phyloP scores from a whole-genome alignment of 2,329 filamentous ascomycete species.

The Fusarium devonianum region DNA sequence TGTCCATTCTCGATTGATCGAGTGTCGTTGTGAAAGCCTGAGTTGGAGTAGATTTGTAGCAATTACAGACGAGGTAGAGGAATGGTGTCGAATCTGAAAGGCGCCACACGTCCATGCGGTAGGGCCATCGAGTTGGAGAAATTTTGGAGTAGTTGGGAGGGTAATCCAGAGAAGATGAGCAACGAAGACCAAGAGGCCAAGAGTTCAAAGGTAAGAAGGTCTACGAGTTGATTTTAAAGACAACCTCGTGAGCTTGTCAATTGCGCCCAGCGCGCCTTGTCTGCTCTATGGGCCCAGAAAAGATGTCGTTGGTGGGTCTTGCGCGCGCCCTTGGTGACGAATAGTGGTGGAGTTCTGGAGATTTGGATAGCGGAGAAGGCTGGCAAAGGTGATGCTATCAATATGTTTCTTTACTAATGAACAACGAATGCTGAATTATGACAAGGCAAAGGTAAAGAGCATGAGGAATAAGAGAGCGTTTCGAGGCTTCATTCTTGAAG shows the following conservation, averaged over 20 bases:
- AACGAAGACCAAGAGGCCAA: not conserved
- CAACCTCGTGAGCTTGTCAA: constrained; percentile 5
- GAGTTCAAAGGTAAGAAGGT: not conserved
- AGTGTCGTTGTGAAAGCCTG: not conserved
- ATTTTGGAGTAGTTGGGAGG: constrained; percentile 7
- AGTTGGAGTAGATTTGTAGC: constrained; percentile 1
- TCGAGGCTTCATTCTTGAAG: too few species aligned
- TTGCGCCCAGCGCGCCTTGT: constrained; percentile 17
- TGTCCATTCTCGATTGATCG: too few species aligned
- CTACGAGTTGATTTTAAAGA: constrained; percentile 4
- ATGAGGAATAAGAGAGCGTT: too few species aligned
- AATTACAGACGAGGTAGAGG: too few species aligned
- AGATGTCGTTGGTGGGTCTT: constrained; percentile 21
- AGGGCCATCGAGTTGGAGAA: constrained; percentile 1
- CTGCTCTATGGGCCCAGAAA: constrained; percentile 3
- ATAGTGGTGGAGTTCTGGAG: constrained; percentile 22
- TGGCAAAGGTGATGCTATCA: not conserved
- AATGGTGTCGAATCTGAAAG: too few species aligned
- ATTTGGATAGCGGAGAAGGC: constrained; percentile 13
- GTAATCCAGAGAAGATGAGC: not conserved
- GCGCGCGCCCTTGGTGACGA: constrained; percentile 19
- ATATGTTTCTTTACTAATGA: too few species aligned
- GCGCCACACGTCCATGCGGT: not conserved
- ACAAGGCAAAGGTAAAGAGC: too few species aligned
- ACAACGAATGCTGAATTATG: too few species aligned